Evolutionary conservation across 805 yeast species (phyloP).

Genomic region (Metschnikowia colocasiae): DNA sequence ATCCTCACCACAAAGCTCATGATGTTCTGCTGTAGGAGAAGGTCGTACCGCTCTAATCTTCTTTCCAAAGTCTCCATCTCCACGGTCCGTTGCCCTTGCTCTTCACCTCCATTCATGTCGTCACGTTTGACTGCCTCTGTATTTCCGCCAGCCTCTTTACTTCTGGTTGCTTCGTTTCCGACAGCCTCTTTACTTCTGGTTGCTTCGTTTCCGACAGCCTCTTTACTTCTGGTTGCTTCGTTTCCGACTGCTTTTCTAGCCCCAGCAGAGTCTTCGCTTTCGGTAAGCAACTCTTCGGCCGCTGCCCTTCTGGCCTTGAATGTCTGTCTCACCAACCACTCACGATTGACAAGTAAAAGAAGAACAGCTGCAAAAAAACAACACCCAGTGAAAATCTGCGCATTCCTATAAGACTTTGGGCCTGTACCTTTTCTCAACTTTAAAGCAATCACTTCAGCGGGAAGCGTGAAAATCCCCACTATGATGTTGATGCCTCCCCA

Average conservation of each 20-base stretch:
- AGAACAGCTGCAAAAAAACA: slow-evolving; percentile 43
- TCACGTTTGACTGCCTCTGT: too few species aligned
- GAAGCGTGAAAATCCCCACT: slow-evolving; percentile 32
- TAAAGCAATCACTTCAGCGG: slow-evolving; percentile 54
- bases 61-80: slow-evolving; percentile 7
- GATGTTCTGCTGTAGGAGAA: slow-evolving; percentile 8
- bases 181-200: too few species aligned
- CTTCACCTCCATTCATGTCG: not conserved
- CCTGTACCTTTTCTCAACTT: slow-evolving; percentile 13
- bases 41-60: slow-evolving; percentile 12
- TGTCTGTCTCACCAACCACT: slow-evolving; percentile 39
- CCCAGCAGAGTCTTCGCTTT: not conserved
- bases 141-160: too few species aligned
- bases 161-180: too few species aligned
- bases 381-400: slow-evolving; percentile 59
- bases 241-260: not conserved
- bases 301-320: slow-evolving; percentile 8
- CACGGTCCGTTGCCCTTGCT: not conserved
- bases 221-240: not conserved
- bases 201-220: too few species aligned
- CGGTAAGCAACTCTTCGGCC: slow-evolving; percentile 7
- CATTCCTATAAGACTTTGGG: slow-evolving; percentile 43
- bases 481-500: slow-evolving; percentile 40
- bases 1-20: slow-evolving; percentile 10
- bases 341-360: slow-evolving; percentile 47